phyloP scores from a whole-genome alignment of 2,329 filamentous ascomycete genomes.

The Ustilaginoidea virens region DNA sequence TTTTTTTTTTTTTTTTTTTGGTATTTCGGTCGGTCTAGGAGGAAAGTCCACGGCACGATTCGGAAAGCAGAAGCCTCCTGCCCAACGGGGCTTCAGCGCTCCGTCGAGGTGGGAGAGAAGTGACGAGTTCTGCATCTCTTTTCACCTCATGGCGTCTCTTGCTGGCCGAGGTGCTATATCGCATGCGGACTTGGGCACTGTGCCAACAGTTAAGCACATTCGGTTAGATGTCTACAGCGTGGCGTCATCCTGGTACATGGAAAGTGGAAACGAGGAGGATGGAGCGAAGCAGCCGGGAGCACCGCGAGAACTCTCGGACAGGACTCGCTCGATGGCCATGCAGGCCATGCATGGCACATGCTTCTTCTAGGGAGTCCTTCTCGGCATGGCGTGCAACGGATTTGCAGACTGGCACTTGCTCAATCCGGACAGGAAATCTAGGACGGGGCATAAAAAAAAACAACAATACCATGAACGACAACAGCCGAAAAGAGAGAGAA shows the following conservation, averaged over 20 bases:
- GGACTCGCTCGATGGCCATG: no score
- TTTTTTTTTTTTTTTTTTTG: no score
- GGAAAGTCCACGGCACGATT: no score
- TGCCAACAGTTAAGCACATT: neutral
- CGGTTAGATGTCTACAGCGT: constrained; percentile 2
- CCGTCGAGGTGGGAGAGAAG: neutral
- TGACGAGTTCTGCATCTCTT: constrained; percentile 6
- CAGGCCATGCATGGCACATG: no score
- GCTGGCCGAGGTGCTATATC: constrained; percentile 5
- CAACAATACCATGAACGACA: no score
- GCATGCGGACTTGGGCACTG: constrained; percentile 3
- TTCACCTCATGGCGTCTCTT: constrained; percentile 7
- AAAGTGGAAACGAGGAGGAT: neutral
- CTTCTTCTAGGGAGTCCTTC: neutral
- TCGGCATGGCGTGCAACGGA: neutral
- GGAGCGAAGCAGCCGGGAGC: neutral
- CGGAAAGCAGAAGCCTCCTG: no score
- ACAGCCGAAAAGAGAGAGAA: neutral
- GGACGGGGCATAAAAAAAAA: neutral
- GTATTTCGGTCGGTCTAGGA: no score
- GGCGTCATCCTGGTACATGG: constrained; percentile 3
- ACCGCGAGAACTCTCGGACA: no score
- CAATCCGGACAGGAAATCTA: no score
- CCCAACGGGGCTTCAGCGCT: no score
- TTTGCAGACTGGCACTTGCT: constrained; percentile 2